phyloP scores from a whole-genome alignment of 345 rosid genomes.

The Bruguiera gymnorhiza region DNA sequence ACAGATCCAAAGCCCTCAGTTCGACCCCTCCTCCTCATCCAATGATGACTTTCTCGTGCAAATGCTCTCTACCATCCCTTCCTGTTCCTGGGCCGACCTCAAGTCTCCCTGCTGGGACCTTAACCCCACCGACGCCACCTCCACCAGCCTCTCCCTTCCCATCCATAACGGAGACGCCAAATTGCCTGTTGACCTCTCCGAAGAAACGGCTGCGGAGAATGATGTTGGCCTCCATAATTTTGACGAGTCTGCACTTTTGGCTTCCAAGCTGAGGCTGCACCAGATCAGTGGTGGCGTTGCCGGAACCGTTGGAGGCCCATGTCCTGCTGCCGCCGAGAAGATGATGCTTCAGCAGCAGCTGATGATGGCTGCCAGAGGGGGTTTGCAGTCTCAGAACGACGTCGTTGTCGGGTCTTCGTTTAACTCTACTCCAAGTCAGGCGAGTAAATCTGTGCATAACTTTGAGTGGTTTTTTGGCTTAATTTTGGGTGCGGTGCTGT shows the following conservation, averaged over 20 bases:
- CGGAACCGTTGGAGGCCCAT: constrained; percentile 1
- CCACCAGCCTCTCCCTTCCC: constrained; percentile 20
- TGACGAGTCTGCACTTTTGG: constrained; percentile 40
- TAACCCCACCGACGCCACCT: constrained; percentile 1
- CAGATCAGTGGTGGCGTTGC: constrained; percentile 47
- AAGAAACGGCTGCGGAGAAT: constrained; percentile 27
- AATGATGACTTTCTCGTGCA: constrained; percentile 75
- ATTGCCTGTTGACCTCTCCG: constrained; percentile 14
- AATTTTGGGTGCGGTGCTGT: not conserved
- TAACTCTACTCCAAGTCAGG: constrained; percentile 41
- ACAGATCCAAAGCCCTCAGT: constrained; percentile 39
- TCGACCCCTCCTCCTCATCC: constrained; percentile 39
- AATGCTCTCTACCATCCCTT: constrained; percentile 69
- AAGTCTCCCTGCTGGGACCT: constrained; percentile 38
- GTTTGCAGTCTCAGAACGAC: constrained; percentile 33
- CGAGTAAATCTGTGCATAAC: not conserved
- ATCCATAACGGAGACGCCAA: not conserved
- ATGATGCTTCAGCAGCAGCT: constrained; percentile 55
- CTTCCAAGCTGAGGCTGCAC: constrained; percentile 40
- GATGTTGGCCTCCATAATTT: constrained; percentile 25
- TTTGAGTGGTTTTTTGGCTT: not conserved
- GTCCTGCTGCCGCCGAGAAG: constrained; percentile 28
- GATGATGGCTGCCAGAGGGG: constrained; percentile 46
- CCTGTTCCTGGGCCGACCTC: constrained; percentile 50
- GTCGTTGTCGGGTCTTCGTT: constrained; percentile 40